These are phyloP conservation scores for Saturnispora besseyi DNA, from an alignment of 805 yeast genomes.

Conservation along the genomic window DNA sequence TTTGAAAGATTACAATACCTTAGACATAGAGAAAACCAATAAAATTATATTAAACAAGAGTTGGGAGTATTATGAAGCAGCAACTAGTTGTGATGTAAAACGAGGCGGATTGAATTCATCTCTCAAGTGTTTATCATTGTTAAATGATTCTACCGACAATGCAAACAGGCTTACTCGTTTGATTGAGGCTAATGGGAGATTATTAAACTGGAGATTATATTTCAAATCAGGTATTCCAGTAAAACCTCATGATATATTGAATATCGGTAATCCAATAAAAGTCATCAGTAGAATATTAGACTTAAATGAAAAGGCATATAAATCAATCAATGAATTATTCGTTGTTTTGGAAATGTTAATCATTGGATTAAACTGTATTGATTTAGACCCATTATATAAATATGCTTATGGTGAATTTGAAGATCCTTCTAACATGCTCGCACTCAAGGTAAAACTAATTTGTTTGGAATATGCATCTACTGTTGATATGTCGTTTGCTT, in stretches of 20 bases:
- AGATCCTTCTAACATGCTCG: constrained; percentile 17
- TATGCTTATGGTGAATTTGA: constrained; percentile 8
- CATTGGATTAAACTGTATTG: constrained; percentile 28
- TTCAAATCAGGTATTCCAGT: constrained; percentile 25
- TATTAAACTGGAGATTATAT: constrained; percentile 24
- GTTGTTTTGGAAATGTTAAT: constrained; percentile 34
- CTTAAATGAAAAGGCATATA: constrained; percentile 43
- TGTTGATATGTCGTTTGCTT: constrained; percentile 53
- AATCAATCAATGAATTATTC: constrained; percentile 34
- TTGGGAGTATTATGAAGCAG: constrained; percentile 23
- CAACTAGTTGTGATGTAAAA: constrained; percentile 23
- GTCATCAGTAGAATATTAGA: constrained; percentile 34
- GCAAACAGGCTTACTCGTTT: constrained; percentile 12
- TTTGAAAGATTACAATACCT: constrained; percentile 14
- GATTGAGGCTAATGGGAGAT: constrained; percentile 16
- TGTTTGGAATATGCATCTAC: constrained; percentile 65
- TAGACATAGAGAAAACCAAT: constrained; percentile 12
- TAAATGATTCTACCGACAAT: constrained; percentile 5
- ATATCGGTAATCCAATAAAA: constrained; percentile 19
- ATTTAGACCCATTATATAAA: constrained; percentile 6
- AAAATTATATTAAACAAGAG: constrained; percentile 12
- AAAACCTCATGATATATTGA: constrained; percentile 22
- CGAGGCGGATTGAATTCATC: constrained; percentile 23
- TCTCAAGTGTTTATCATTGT: constrained; percentile 15
- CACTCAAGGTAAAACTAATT: constrained; percentile 25